These are phyloP conservation scores for Erodium moschatum DNA, from an alignment of 441 rosid species.

Conservation along the genomic window DNA sequence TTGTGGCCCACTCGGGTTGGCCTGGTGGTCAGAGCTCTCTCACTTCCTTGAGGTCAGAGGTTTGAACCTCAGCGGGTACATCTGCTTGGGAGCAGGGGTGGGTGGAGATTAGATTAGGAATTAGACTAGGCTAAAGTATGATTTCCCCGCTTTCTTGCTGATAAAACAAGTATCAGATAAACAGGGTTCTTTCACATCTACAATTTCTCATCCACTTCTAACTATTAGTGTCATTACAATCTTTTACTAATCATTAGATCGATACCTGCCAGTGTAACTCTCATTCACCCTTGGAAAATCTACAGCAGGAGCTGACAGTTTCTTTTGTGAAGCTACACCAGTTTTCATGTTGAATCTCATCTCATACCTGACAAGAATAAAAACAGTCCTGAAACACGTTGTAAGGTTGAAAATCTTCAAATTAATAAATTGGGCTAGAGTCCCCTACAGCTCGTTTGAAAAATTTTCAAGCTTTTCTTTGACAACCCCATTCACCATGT, in stretches of 20 bases:
- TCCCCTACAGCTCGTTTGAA: constrained; percentile 59
- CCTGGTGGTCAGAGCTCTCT: too few relatives aligned
- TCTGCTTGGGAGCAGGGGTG: too few relatives aligned
- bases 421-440: constrained; percentile 16
- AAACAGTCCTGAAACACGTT: constrained; percentile 18
- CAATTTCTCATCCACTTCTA: too few relatives aligned
- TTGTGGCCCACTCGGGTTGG: too few relatives aligned
- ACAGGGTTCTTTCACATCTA: too few relatives aligned
- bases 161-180: too few relatives aligned
- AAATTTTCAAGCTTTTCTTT: constrained; percentile 73
- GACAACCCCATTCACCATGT: constrained; percentile 57
- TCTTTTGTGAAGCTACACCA: constrained; percentile 74
- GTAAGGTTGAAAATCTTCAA: constrained; percentile 3
- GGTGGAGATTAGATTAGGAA: too few relatives aligned
- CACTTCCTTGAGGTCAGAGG: too few relatives aligned
- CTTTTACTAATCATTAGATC: not conserved
- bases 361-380: constrained; percentile 48
- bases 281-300: constrained; percentile 90
- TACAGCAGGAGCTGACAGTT: constrained; percentile 63
- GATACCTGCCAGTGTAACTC: constrained; percentile 74
- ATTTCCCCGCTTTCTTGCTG: too few relatives aligned
- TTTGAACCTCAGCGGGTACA: too few relatives aligned
- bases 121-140: too few relatives aligned
- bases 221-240: not conserved
- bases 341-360: constrained; percentile 93